Conservation (phyloP, 148 eudicot species). For the Talinum fruticosum region DNA sequence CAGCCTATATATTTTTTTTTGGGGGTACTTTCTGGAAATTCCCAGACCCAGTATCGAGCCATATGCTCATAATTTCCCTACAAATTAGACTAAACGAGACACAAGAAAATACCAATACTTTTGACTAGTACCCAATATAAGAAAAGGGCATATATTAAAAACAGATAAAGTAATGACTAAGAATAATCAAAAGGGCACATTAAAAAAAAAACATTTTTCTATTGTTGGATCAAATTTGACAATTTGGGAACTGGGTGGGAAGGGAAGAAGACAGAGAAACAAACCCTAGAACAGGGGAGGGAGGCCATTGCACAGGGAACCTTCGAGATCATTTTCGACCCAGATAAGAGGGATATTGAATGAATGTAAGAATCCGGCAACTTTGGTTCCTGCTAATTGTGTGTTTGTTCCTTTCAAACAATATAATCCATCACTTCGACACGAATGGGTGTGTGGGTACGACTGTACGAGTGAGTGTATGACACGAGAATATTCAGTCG, state of each 20-base stretch:
- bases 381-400: background rate
- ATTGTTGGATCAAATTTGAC: background rate
- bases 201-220: background rate
- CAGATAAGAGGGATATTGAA: background rate
- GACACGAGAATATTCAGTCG: too few relatives aligned
- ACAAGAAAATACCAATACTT: background rate
- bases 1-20: background rate
- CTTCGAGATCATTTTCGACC: constrained; percentile 47
- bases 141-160: background rate
- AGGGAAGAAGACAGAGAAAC: constrained; percentile 3
- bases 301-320: constrained; percentile 58
- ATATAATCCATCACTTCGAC: background rate
- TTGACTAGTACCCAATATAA: background rate
- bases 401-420: background rate
- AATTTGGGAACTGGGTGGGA: background rate
- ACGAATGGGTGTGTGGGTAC: background rate
- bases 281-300: constrained; percentile 57
- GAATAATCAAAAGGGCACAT: background rate
- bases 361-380: background rate
- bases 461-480: too few relatives aligned
- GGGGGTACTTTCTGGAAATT: background rate
- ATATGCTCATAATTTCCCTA: background rate
- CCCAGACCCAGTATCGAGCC: background rate
- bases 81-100: background rate
- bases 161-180: background rate